Evolutionary conservation across 2,329 filamentous ascomycete genomes (phyloP).

Genomic region (Madurella fahalii): DNA sequence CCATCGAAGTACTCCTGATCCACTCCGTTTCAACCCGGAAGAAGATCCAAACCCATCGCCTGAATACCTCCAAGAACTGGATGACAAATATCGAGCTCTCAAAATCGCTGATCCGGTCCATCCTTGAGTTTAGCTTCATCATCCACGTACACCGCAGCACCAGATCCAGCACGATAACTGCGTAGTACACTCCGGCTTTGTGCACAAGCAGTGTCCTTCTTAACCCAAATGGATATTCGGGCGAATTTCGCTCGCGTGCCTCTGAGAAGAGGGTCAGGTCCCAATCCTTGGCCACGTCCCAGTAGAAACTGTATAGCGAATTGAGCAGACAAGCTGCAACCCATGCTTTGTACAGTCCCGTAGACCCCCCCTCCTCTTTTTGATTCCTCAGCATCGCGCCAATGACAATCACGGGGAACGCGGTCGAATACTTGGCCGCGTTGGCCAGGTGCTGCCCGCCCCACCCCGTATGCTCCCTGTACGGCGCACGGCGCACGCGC

Average conservation of each 20-base stretch:
- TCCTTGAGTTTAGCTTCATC: slow-evolving; percentile 75
- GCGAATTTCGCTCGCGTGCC: slow-evolving; percentile 51
- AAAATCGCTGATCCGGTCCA: slow-evolving; percentile 80
- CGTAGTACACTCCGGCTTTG: slow-evolving; percentile 73
- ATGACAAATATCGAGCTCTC: slow-evolving; percentile 87
- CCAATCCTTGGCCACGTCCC: slow-evolving; percentile 97
- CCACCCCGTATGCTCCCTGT: slow-evolving; percentile 59
- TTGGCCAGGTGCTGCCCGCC: slow-evolving; percentile 88
- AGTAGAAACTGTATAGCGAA: slow-evolving; percentile 95
- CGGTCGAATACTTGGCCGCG: slow-evolving; percentile 88
- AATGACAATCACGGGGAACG: slow-evolving; percentile 86
- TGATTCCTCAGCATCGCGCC: slow-evolving; percentile 64
- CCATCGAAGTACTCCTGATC: slow-evolving; percentile 55
- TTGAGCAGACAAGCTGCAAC: slow-evolving; percentile 73
- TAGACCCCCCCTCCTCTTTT: slow-evolving; percentile 39
- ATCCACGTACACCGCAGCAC: slow-evolving; percentile 86
- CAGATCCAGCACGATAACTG: slow-evolving; percentile 72
- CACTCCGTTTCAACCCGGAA: slow-evolving; percentile 93
- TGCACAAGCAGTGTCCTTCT: slow-evolving; percentile 71
- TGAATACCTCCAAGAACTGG: slow-evolving; percentile 78
- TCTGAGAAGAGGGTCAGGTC: slow-evolving; percentile 77
- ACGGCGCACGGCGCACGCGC: slow-evolving; percentile 60
- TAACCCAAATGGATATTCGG: slow-evolving; percentile 71
- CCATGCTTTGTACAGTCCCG: slow-evolving; percentile 56
- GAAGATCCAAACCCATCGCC: slow-evolving; percentile 96